phyloP scores from a whole-genome alignment of 1,284 basidiomycete species.

The Apiotrichum mycotoxinovorans region DNA sequence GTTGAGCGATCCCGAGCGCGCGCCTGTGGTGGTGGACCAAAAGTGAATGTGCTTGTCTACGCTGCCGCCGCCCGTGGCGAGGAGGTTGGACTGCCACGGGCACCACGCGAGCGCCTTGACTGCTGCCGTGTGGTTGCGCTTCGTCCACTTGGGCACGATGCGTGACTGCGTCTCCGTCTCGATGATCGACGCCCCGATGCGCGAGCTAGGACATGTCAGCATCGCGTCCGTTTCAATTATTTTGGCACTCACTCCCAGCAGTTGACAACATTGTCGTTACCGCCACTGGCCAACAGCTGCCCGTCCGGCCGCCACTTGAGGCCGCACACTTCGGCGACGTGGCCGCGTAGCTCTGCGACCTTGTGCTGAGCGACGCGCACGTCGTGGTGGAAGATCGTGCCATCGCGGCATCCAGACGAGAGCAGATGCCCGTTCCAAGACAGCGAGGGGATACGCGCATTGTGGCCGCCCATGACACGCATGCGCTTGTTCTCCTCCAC shows the following conservation, averaged over 20 bases:
- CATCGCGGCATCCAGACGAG: constrained; percentile 83
- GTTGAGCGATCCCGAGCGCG: constrained; percentile 74
- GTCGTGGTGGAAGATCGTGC: constrained; percentile 91
- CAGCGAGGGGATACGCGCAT: constrained; percentile 70
- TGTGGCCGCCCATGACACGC: constrained; percentile 80
- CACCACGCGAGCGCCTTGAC: constrained; percentile 98
- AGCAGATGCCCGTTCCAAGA: constrained; percentile 83
- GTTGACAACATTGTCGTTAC: constrained; percentile 95
- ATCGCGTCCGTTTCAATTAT: no score
- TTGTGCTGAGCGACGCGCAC: constrained; percentile 82
- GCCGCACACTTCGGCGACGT: constrained; percentile 73
- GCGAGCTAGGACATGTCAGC: constrained; percentile 50
- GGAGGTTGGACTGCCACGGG: constrained; percentile 87
- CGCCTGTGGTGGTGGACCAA: constrained; percentile 87
- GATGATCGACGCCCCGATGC: constrained; percentile 53
- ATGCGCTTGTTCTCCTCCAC: constrained; percentile 74
- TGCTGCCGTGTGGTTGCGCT: constrained; percentile 88
- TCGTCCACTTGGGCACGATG: constrained; percentile 79
- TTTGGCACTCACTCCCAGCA: constrained; percentile 69
- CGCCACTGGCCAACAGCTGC: constrained; percentile 85
- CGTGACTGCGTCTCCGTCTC: constrained; percentile 55
- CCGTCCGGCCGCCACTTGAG: constrained; percentile 71
- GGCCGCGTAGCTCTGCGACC: constrained; percentile 81
- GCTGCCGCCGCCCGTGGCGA: constrained; percentile 92
- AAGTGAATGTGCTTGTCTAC: constrained; percentile 91